Evolutionary conservation across 257 asterid species (phyloP), one percentile per base, ranked within the genome.

Genomic region (Solanum tarapatanum): DNA sequence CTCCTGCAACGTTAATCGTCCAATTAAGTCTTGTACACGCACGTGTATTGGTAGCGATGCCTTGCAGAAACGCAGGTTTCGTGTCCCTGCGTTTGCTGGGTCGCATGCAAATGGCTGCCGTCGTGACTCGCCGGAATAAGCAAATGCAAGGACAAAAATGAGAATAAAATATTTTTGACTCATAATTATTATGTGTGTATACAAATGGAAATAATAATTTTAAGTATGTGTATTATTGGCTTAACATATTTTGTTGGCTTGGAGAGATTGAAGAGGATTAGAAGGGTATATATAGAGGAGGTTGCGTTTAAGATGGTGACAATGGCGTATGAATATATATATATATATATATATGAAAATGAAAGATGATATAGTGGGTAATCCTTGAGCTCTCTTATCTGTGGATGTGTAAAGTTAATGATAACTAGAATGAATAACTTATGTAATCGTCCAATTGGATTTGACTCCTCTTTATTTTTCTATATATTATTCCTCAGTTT

Each of bases 61-160:
- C 9, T 90, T 60, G 83, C 99, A 96, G 76, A 94, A 96, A 0
- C 92, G 97, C 1, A 93, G 76, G 84, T 77, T 89, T 19, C 77
- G 87, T 4, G 96, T 93, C 74, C 82, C 36, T 41, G 76, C 93
- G 30, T 93, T 93, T 83, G 9, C 80, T 1, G 98, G 98, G 86
- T 93, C 96, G 80, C 98, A 96, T 7, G 98, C 98, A 69, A 96
- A 94, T 3, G 96, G 94, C 6, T 91, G 93, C 0, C 94, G 90
- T 0, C 94, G 90, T 0, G 98, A 91, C 30, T 93, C 92, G 68
- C 89, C 89, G 16, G 89, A 51, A 23, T 58, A 64, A 45, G 88
- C 45, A 83, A 76, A 85, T 11, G 80, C 69, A 80, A 89, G 79
- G 86, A 84, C 16, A 80, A 88, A 19, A 86, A 77, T 19, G 69